phyloP scores from a whole-genome alignment of 805 yeast genomes.

The Candida sakaeoensis region DNA sequence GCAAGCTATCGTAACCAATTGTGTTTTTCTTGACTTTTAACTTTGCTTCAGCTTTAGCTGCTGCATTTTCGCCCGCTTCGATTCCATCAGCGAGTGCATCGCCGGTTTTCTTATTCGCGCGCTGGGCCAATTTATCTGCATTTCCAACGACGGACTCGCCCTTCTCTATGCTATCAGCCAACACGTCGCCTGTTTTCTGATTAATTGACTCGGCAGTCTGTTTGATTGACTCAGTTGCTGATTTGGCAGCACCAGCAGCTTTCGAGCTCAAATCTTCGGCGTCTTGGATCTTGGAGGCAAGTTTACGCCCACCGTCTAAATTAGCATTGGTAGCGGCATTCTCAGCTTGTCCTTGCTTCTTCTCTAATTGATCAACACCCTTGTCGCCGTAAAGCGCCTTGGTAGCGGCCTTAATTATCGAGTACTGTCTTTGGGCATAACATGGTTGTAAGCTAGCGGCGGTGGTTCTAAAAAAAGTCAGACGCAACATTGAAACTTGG shows the following conservation, averaged over 20 bases:
- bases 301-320: slow-evolving; percentile 17
- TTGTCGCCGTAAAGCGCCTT: slow-evolving; percentile 17
- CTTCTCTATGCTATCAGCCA: slow-evolving; percentile 30
- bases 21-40: slow-evolving; percentile 19
- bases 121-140: slow-evolving; percentile 10
- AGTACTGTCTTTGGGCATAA: slow-evolving; percentile 13
- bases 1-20: slow-evolving; percentile 36
- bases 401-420: slow-evolving; percentile 33
- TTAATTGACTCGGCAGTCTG: slow-evolving; percentile 29
- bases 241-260: slow-evolving; percentile 14
- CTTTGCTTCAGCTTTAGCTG: slow-evolving; percentile 18
- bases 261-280: slow-evolving; percentile 30
- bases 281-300: slow-evolving; percentile 10
- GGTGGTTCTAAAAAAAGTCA: slow-evolving; percentile 2
- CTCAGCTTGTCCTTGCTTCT: slow-evolving; percentile 6
- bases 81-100: slow-evolving; percentile 12
- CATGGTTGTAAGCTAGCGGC: neutral
- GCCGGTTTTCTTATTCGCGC: slow-evolving; percentile 19
- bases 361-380: slow-evolving; percentile 7
- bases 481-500: slow-evolving; percentile 6
- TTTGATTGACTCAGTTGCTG: slow-evolving; percentile 27
- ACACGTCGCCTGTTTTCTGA: slow-evolving; percentile 27
- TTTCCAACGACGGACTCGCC: slow-evolving; percentile 16
- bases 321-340: slow-evolving; percentile 14
- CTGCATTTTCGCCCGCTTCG: slow-evolving; percentile 9